Evolutionary conservation across 768 basidiomycete species (phyloP).

Genomic region (Hericium alpestre): DNA sequence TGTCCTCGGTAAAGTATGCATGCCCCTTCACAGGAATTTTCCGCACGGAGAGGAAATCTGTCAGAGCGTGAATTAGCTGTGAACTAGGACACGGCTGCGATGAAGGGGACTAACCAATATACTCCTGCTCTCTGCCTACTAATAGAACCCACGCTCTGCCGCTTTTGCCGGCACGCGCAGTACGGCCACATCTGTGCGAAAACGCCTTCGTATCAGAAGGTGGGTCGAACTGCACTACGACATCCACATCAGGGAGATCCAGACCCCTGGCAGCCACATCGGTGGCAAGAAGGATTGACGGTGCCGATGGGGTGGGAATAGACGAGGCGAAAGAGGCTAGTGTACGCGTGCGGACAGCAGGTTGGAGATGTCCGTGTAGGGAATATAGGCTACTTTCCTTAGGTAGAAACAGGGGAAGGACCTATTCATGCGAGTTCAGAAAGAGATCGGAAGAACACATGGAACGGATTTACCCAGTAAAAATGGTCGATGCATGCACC

Average conservation of each 20-base stretch:
- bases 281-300: slow-evolving; percentile 83
- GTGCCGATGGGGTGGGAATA: slow-evolving; percentile 45
- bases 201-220: slow-evolving; percentile 93
- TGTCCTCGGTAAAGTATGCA: slow-evolving; percentile 30
- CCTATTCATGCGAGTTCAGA: slow-evolving; percentile 30
- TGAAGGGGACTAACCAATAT: slow-evolving; percentile 56
- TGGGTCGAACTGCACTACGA: slow-evolving; percentile 93
- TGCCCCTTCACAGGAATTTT: slow-evolving; percentile 75
- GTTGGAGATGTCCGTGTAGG: slow-evolving; percentile 79
- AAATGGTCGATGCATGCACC: slow-evolving; percentile 98
- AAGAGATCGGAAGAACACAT: not conserved
- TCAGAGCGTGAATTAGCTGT: not conserved
- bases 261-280: slow-evolving; percentile 96
- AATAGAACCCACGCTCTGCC: slow-evolving; percentile 83
- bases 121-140: slow-evolving; percentile 72
- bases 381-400: slow-evolving; percentile 47
- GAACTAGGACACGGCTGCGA: not conserved
- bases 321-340: slow-evolving; percentile 62
- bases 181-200: slow-evolving; percentile 89
- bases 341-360: slow-evolving; percentile 70
- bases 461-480: slow-evolving; percentile 51
- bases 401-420: slow-evolving; percentile 52
- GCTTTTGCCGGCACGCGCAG: slow-evolving; percentile 81
- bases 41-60: slow-evolving; percentile 82
- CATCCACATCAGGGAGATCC: slow-evolving; percentile 91